Evolutionary conservation across 306 rosid species (phyloP).

Genomic region (Amphicarpaea edgeworthii): DNA sequence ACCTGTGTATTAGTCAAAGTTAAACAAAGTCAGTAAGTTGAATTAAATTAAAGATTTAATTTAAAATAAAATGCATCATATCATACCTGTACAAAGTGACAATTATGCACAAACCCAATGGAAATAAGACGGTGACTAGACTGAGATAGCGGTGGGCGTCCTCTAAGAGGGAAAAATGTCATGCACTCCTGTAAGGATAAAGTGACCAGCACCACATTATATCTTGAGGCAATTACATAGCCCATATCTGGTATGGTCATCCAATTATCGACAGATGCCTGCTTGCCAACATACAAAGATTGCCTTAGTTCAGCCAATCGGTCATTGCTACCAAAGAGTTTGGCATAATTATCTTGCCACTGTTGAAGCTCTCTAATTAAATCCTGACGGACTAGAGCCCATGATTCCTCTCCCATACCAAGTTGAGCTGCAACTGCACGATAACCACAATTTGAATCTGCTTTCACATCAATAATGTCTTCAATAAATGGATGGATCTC

Average conservation of each 20-base stretch:
- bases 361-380: slow-evolving; percentile 19
- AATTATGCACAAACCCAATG: slow-evolving; percentile 6
- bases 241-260: slow-evolving; percentile 18
- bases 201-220: not conserved
- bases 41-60: not conserved
- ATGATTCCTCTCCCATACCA: slow-evolving; percentile 20
- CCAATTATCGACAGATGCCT: not conserved
- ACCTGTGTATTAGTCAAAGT: not conserved
- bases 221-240: slow-evolving; percentile 21
- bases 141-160: not conserved
- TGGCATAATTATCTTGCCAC: too few relatives aligned
- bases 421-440: slow-evolving; percentile 6
- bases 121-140: not conserved
- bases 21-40: not conserved
- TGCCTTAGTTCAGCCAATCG: slow-evolving; percentile 13
- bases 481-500: slow-evolving; percentile 14
- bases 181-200: slow-evolving; percentile 2
- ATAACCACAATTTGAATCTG: slow-evolving; percentile 8
- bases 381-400: slow-evolving; percentile 22
- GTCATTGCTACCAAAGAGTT: slow-evolving; percentile 1
- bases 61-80: too few relatives aligned
- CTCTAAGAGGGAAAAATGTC: too few relatives aligned
- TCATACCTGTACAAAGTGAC: slow-evolving; percentile 25
- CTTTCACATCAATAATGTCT: too few relatives aligned
- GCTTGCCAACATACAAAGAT: slow-evolving; percentile 15